Conservation (phyloP, 495 filamentous ascomycete genomes). For the Penicillium ochrochloron region DNA sequence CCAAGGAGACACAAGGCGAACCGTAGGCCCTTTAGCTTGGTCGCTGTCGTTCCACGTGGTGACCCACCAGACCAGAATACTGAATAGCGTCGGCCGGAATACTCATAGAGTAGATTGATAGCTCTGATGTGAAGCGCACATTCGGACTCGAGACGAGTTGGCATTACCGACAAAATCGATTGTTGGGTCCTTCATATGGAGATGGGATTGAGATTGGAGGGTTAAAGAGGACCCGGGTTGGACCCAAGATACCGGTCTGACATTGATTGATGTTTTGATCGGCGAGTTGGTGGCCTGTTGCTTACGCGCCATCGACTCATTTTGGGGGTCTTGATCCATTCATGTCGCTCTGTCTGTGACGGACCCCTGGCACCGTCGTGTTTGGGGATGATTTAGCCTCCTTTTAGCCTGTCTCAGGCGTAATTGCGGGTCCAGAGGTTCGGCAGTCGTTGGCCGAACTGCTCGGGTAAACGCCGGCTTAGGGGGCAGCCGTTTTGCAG, state of each 20-base stretch:
- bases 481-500: too few species aligned
- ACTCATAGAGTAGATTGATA: neutral
- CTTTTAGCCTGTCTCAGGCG: neutral
- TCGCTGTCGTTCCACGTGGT: neutral
- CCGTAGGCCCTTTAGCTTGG: neutral
- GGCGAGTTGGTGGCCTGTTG: conserved; percentile 5
- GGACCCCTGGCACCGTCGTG: neutral
- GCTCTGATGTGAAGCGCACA: neutral
- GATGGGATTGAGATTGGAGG: conserved; percentile 17
- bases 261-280: conserved; percentile 19
- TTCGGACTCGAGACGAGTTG: neutral
- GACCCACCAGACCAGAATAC: neutral
- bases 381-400: conserved; percentile 5
- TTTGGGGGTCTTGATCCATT: neutral
- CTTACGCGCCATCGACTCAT: neutral
- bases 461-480: neutral
- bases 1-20: neutral
- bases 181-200: neutral
- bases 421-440: neutral
- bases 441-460: conserved; percentile 3
- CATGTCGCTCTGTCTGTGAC: neutral
- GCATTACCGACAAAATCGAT: neutral
- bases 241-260: conserved; percentile 13
- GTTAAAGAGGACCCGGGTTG: conserved; percentile 11
- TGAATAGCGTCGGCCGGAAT: neutral